A percentile compares a stretch with the other conserved stretches of the same genome.
phyloP scores from a whole-genome alignment of 495 filamentous ascomycete species.

The Penicillium salamii region DNA sequence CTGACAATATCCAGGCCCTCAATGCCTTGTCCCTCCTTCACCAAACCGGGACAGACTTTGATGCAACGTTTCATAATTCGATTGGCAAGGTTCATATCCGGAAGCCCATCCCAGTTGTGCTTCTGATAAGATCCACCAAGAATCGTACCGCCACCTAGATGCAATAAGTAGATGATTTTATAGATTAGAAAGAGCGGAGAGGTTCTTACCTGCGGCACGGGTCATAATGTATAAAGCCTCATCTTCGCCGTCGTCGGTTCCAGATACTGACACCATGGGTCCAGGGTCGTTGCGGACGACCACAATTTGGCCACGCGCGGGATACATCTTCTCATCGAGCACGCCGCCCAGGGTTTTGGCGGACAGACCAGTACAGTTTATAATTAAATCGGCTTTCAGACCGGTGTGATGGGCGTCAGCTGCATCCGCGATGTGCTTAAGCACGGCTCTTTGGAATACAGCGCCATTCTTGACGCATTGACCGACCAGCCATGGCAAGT shows the following conservation, averaged over 20 bases:
- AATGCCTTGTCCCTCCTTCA: constrained; percentile 66
- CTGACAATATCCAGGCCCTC: constrained; percentile 82
- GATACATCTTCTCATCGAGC: constrained; percentile 67
- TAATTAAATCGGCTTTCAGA: constrained; percentile 61
- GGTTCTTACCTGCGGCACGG: constrained; percentile 61
- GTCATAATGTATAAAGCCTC: constrained; percentile 90
- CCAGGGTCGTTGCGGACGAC: constrained; percentile 80
- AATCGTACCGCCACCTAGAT: constrained; percentile 64
- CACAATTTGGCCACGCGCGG: constrained; percentile 83
- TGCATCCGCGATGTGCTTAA: constrained; percentile 74
- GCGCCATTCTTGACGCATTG: constrained; percentile 73
- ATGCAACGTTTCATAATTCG: constrained; percentile 88
- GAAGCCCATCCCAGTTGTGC: constrained; percentile 75
- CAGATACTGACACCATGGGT: constrained; percentile 66
- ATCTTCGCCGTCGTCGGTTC: constrained; percentile 76
- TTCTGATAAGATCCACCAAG: constrained; percentile 86
- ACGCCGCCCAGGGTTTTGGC: constrained; percentile 79
- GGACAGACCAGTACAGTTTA: constrained; percentile 86
- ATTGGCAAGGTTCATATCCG: constrained; percentile 75
- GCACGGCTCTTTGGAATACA: constrained; percentile 54
- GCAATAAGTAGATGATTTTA: not conserved
- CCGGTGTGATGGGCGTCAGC: constrained; percentile 60
- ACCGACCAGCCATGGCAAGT: constrained; percentile 76
- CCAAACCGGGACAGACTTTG: constrained; percentile 67
- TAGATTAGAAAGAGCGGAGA: not conserved